Evolutionary conservation across 2,329 filamentous ascomycete species (phyloP), one percentile per base, ranked within the genome.

Genomic region (Cyphellophora attinorum): DNA sequence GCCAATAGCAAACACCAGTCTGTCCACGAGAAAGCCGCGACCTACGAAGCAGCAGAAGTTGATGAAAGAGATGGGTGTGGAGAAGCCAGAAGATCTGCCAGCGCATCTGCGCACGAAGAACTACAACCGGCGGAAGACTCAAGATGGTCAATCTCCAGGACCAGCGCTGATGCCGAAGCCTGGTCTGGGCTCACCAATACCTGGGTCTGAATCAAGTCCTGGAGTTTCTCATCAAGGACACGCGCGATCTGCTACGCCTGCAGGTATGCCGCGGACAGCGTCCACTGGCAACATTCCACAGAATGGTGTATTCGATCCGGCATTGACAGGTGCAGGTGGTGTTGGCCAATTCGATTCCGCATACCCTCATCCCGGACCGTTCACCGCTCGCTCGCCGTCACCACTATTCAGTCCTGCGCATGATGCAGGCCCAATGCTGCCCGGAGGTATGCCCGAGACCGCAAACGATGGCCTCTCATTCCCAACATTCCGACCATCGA

Each of bases 31-130:
- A 39, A 98, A 98, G 59, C 91, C 91, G 27, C 79, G 91, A 6
- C 91, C 91, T 6, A 98, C 91, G 0, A 98, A 98, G 61, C 75
- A 95, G 46, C 89, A 96, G 58, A 96, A 95, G 64, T 74, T 96
- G 51, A 81, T 98, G 67, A 78, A 78, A 2, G 81, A 91, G 50
- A 76, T 91, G 41, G 88, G 86, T 2, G 85, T 96, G 10, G 80
- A 88, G 3, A 85, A 93, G 47, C 85, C 85, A 0, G 89, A 96
- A 35, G 84, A 95, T 47, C 69, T 98, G 4, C 91, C 91, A 0
- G 79, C 86, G 41, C 77, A 83, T 46, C 73, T 88, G 42, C 79
- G 84, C 44, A 76, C 83, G 3, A 93, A 93, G 55, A 78, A 79
- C 0, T 78, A 81, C 42, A 82, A 84, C 43, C 76, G 83, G 16